Evolutionary conservation across 345 rosid genomes (phyloP).

Genomic region (Jatropha curcas): DNA sequence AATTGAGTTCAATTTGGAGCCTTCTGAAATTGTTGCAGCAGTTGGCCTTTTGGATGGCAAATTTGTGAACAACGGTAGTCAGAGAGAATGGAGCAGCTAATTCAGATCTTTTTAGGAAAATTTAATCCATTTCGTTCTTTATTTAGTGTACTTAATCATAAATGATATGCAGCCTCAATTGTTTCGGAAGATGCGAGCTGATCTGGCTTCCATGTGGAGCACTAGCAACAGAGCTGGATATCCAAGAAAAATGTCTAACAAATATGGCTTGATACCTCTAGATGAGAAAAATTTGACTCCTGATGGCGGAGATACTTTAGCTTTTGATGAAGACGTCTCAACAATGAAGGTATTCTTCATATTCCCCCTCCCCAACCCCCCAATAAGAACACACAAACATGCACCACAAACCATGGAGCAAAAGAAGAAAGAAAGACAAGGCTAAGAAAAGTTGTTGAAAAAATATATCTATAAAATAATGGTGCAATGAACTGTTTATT

Average conservation of each 20-base stretch:
- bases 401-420: neutral
- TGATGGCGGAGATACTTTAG: conserved; percentile 17
- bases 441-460: neutral
- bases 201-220: conserved; percentile 74
- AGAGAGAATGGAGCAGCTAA: neutral
- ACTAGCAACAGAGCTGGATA: conserved; percentile 41
- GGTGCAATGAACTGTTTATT: neutral
- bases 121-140: neutral
- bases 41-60: too few relatives aligned
- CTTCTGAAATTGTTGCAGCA: neutral
- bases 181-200: conserved; percentile 60
- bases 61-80: neutral
- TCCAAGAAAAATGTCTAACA: conserved; percentile 46
- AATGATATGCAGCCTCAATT: conserved; percentile 56
- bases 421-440: neutral
- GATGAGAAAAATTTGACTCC: conserved; percentile 29
- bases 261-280: conserved; percentile 23
- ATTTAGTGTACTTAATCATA: neutral
- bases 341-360: conserved; percentile 46
- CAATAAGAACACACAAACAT: neutral
- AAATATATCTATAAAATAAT: too few relatives aligned
- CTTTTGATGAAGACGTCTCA: conserved; percentile 35
- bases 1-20: neutral
- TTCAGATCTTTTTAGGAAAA: neutral
- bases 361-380: neutral